These are phyloP conservation scores for Calycina marina DNA, from an alignment of 2,329 filamentous ascomycete species.

Conservation along the genomic window DNA sequence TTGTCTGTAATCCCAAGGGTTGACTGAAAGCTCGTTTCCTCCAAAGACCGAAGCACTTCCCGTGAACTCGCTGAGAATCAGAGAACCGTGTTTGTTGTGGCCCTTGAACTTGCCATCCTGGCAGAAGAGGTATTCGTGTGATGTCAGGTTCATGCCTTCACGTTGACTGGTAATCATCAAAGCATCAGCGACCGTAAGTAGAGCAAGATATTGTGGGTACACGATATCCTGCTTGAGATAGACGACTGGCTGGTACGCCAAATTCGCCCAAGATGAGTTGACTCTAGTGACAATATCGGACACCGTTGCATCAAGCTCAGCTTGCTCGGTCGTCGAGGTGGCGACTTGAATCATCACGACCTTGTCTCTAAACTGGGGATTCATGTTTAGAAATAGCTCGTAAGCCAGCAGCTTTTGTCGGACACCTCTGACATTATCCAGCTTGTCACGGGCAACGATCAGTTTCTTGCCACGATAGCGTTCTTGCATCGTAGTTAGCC, in stretches of 20 bases:
- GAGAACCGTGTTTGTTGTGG: slow-evolving; percentile 68
- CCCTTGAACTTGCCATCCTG: slow-evolving; percentile 64
- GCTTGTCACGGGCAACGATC: slow-evolving; percentile 86
- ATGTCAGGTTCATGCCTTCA: slow-evolving; percentile 94
- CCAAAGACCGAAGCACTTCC: slow-evolving; percentile 79
- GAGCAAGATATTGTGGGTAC: slow-evolving; percentile 82
- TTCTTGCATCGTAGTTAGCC: slow-evolving; percentile 68
- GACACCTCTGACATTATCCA: slow-evolving; percentile 83
- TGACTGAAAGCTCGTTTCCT: slow-evolving; percentile 68
- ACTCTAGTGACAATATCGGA: slow-evolving; percentile 91
- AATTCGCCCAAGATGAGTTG: slow-evolving; percentile 78
- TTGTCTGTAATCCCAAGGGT: slow-evolving; percentile 88
- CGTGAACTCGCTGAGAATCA: slow-evolving; percentile 91
- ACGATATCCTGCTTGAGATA: slow-evolving; percentile 92
- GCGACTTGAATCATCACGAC: slow-evolving; percentile 90
- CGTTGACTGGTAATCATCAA: slow-evolving; percentile 91
- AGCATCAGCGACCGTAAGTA: slow-evolving; percentile 78
- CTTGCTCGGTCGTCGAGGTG: slow-evolving; percentile 76
- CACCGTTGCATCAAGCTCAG: slow-evolving; percentile 74
- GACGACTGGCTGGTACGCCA: slow-evolving; percentile 83
- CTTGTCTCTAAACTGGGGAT: slow-evolving; percentile 77
- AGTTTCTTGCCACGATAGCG: slow-evolving; percentile 79
- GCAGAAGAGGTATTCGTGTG: slow-evolving; percentile 85
- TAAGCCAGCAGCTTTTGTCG: slow-evolving; percentile 82
- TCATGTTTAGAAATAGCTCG: slow-evolving; percentile 86